A percentile compares a stretch with the other conserved stretches of the same genome.
Evolutionary conservation across 2,329 filamentous ascomycete species (phyloP).

Genomic region (Cadophora malorum): DNA sequence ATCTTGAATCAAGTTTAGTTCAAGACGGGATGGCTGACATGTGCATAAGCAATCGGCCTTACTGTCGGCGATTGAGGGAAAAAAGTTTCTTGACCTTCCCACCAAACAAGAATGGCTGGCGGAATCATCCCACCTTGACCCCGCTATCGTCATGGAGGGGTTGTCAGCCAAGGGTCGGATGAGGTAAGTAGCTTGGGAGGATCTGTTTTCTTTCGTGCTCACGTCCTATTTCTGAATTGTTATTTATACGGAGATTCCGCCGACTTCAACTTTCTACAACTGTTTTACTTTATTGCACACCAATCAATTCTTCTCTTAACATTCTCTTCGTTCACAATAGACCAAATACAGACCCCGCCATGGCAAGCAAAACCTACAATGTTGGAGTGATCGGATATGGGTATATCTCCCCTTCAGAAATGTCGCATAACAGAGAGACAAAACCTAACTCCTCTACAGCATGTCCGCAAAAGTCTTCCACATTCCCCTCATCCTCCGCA

Average conservation of each 20-base stretch:
- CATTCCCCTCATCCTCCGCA: slow-evolving; percentile 75
- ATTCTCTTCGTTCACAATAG: background rate
- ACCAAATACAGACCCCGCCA: slow-evolving; percentile 21
- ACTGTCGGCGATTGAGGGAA: slow-evolving; percentile 6
- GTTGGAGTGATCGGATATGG: slow-evolving; percentile 65
- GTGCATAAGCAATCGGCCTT: background rate
- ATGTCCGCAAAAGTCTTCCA: slow-evolving; percentile 81
- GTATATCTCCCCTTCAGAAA: slow-evolving; percentile 30
- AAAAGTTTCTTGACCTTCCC: background rate
- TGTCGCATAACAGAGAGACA: background rate
- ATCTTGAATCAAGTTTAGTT: background rate
- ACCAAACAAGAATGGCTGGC: background rate
- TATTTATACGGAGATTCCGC: background rate
- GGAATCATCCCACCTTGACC: background rate
- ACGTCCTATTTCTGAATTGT: background rate
- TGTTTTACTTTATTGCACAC: background rate
- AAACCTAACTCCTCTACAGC: slow-evolving; percentile 42
- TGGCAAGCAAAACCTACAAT: slow-evolving; percentile 54
- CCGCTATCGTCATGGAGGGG: slow-evolving; percentile 17
- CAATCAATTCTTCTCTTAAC: background rate
- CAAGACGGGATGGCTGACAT: background rate
- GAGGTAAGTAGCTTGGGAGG: slow-evolving; percentile 5
- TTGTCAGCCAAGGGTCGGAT: background rate
- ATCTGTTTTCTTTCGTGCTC: background rate
- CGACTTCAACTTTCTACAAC: background rate